A percentile compares a stretch with the other conserved stretches of the same genome.
Conservation (phyloP, 164 flowering plant species). For the Vitis riparia region DNA sequence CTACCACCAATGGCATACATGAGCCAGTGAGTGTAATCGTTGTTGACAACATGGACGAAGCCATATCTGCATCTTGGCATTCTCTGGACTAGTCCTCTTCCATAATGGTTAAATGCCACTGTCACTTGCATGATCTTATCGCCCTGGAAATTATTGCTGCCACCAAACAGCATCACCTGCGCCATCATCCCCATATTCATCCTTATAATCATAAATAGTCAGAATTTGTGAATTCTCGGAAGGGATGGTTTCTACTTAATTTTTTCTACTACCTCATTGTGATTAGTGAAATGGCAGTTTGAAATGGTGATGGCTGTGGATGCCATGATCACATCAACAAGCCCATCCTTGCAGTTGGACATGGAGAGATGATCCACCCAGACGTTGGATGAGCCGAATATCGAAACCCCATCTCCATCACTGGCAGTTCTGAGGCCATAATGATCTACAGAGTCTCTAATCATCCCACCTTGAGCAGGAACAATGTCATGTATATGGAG, state of each 20-base stretch:
- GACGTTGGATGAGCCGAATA: constrained; percentile 47
- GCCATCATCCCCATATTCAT: too few relatives aligned
- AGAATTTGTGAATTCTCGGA: too few relatives aligned
- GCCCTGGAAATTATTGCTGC: constrained; percentile 21
- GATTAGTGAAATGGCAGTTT: constrained; percentile 51
- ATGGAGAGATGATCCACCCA: constrained; percentile 68
- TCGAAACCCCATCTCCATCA: constrained; percentile 62
- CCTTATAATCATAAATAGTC: too few relatives aligned
- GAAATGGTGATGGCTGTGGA: constrained; percentile 70
- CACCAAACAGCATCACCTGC: constrained; percentile 62
- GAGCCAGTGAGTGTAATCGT: constrained; percentile 66
- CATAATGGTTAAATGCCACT: constrained; percentile 64
- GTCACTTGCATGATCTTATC: constrained; percentile 58
- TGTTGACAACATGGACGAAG: constrained; percentile 63
- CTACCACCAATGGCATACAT: constrained; percentile 79
- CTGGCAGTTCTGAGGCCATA: constrained; percentile 29
- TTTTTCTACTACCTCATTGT: constrained; percentile 30
- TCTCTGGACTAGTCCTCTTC: constrained; percentile 54
- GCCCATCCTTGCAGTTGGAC: constrained; percentile 46
- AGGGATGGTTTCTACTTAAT: too few relatives aligned
- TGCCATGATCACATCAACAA: constrained; percentile 47
- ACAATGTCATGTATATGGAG: constrained; percentile 42
- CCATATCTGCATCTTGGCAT: constrained; percentile 69
- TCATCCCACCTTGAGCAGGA: constrained; percentile 29
- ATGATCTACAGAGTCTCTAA: constrained; percentile 46